These are phyloP conservation scores for Sugiyamaella floridensis DNA, from an alignment of 805 yeast species.

Conservation along the genomic window DNA sequence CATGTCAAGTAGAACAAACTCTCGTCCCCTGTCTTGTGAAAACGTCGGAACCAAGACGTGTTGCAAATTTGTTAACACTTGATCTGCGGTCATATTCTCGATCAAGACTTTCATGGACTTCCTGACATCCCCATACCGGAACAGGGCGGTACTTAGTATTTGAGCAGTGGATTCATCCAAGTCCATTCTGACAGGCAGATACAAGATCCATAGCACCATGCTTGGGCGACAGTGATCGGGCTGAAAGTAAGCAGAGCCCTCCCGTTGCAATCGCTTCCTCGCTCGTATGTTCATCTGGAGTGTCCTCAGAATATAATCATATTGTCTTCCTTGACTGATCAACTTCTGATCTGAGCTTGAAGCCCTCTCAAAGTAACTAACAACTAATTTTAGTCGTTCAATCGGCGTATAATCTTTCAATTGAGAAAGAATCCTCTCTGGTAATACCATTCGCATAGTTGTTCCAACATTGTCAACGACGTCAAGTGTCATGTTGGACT, in stretches of 20 bases:
- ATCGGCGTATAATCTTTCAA: not conserved
- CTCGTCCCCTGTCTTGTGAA: slow-evolving; percentile 7
- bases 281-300: not conserved
- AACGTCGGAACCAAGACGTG: slow-evolving; percentile 7
- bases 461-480: not conserved
- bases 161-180: slow-evolving; percentile 5
- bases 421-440: not conserved
- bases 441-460: not conserved
- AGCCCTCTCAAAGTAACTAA: not conserved
- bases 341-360: not conserved
- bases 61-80: not conserved
- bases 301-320: not conserved
- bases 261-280: not conserved
- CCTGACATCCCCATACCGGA: slow-evolving; percentile 4
- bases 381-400: not conserved
- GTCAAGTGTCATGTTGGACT: not conserved
- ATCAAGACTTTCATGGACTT: slow-evolving; percentile 11
- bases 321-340: not conserved
- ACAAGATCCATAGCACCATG: not conserved
- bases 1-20: slow-evolving; percentile 15
- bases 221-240: not conserved
- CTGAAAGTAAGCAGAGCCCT: not conserved
- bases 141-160: slow-evolving; percentile 4
- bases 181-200: slow-evolving; percentile 2
- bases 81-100: slow-evolving; percentile 10